Evolutionary conservation across 176 grass and related monocot genomes (phyloP), one percentile per base, ranked within the genome.

Genomic region (Triticum urartu): DNA sequence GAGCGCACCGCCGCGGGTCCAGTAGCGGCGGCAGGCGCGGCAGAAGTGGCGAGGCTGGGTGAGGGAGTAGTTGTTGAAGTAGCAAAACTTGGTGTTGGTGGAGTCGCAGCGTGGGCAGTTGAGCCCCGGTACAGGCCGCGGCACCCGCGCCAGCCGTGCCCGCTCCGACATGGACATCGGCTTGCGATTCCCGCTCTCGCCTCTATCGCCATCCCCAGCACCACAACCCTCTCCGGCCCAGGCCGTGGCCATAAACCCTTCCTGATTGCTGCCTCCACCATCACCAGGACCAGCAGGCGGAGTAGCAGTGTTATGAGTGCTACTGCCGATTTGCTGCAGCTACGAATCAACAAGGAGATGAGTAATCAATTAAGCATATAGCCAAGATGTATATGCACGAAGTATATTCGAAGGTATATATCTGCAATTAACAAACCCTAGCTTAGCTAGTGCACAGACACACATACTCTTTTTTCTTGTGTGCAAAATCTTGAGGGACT

Each of bases 1-100:
- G 73, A 95, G 87, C 48, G 93, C 85, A 42, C 96, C 96, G 45
- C 96, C 96, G 38, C 82, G 91, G 1, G 96, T 98, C 96, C 93
- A 98, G 90, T 98, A 98, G 60, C 96, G 93, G 74, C 96, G 96
- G 85, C 96, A 98, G 3, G 87, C 88, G 6, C 93, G 93, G 67
- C 94, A 97, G 88, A 97, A 94, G 86, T 97, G 92, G 22, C 94
- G 90, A 17, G 94, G 94, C 84, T 97, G 94, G 11, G 90, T 86
- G 14, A 94, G 81, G 38, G 92, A 94, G 83, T 97, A 94, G 88
- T 97, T 97, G 86, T 97, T 97, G 92, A 92, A 97, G 90, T 97
- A 97, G 85, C 92, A 97, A 59, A 97, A 97, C 84, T 97, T 97
- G 77, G 95, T 97, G 88, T 94, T 94, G 64, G 90, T 78, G 54